Evolutionary conservation across 371 early-diverging fungal genomes (phyloP).

Genomic region (Smittium culicis): DNA sequence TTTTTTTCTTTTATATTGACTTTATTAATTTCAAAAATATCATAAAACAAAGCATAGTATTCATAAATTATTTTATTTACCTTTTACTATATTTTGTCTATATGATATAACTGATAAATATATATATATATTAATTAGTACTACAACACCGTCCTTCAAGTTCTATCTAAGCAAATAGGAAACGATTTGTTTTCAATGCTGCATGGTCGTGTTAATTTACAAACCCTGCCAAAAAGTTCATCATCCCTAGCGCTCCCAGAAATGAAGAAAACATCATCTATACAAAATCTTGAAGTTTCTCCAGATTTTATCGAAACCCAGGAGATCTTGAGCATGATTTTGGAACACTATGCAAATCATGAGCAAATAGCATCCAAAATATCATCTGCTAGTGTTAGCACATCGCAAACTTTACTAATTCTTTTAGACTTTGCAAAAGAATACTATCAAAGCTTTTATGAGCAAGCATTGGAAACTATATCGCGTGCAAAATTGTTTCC

Average conservation of each 20-base stretch:
- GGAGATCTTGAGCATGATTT: conserved; percentile 34
- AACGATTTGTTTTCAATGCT: conserved; percentile 33
- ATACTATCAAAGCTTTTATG: conserved; percentile 36
- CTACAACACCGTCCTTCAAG: conserved; percentile 55
- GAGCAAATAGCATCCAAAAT: conserved; percentile 34
- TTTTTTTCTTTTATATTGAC: not conserved
- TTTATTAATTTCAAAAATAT: too few species aligned
- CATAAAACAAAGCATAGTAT: not conserved
- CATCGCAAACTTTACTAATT: conserved; percentile 39
- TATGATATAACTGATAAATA: not conserved
- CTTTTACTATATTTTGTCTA: not conserved
- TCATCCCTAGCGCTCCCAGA: not conserved
- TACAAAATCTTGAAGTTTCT: not conserved
- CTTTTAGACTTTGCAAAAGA: conserved; percentile 42
- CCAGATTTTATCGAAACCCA: conserved; percentile 23
- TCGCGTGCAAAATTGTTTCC: conserved; percentile 45
- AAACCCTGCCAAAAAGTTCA: not conserved
- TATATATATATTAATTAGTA: conserved; percentile 28
- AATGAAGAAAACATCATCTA: not conserved
- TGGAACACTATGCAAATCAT: conserved; percentile 35
- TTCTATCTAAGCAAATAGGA: conserved; percentile 62
- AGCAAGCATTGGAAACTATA: conserved; percentile 38
- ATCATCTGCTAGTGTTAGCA: conserved; percentile 28
- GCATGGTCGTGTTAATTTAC: conserved; percentile 9
- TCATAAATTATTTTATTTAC: not conserved